A percentile compares a stretch with the other conserved stretches of the same genome.
Conservation (phyloP, 2,329 filamentous ascomycete species). For the Teratosphaeria zuluensis region DNA sequence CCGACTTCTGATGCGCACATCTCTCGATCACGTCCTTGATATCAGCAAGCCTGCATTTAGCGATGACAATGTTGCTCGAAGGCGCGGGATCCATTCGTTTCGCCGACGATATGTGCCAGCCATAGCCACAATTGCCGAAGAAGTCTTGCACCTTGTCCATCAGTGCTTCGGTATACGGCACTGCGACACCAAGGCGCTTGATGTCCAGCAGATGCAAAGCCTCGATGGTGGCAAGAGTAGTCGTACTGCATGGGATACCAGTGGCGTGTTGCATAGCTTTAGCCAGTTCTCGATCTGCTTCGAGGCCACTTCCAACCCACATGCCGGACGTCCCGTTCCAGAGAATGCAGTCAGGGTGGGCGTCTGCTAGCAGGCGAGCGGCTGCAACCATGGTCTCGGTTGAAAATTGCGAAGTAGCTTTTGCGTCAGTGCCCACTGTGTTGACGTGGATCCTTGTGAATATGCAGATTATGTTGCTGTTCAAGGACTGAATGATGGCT, state of each 20-base stretch:
- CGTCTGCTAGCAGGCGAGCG: constrained; percentile 23
- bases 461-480: constrained; percentile 14
- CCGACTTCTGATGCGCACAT: constrained; percentile 16
- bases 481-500: constrained; percentile 26
- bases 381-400: constrained; percentile 19
- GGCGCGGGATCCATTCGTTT: constrained; percentile 7
- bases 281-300: constrained; percentile 7
- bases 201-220: constrained; percentile 8
- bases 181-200: constrained; percentile 11
- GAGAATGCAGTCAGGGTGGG: constrained; percentile 21
- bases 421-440: constrained; percentile 27
- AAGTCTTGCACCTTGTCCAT: constrained; percentile 10
- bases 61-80: constrained; percentile 12
- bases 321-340: constrained; percentile 25
- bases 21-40: constrained; percentile 21
- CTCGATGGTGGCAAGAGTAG: constrained; percentile 13
- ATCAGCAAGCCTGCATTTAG: constrained; percentile 4
- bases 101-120: constrained; percentile 5
- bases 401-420: constrained; percentile 26
- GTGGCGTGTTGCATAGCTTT: constrained; percentile 8
- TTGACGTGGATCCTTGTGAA: constrained; percentile 36
- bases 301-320: constrained; percentile 18
- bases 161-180: constrained; percentile 11
- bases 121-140: constrained; percentile 7
- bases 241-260: constrained; percentile 12